These are phyloP conservation scores for Sordaria brevicollis DNA, from an alignment of 495 filamentous ascomycete genomes.

Conservation along the genomic window DNA sequence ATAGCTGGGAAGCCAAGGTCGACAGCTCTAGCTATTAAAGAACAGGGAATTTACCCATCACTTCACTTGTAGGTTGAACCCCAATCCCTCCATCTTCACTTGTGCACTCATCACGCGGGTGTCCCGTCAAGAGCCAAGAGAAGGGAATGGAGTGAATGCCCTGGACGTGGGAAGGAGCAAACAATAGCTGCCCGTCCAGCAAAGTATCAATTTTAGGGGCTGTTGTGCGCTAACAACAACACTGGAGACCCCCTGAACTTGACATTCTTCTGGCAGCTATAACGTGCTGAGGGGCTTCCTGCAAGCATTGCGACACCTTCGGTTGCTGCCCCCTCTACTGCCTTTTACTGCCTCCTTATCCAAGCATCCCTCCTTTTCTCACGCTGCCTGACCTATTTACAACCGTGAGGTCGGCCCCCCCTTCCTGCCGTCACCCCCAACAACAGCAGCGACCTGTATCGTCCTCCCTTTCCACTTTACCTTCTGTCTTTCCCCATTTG, in stretches of 20 bases:
- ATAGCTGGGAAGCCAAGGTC: not conserved
- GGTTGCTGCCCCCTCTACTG: not conserved
- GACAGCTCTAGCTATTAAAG: not conserved
- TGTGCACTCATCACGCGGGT: not conserved
- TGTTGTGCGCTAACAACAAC: not conserved
- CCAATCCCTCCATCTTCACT: not conserved
- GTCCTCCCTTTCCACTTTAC: conserved; percentile 2
- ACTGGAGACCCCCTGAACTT: not conserved
- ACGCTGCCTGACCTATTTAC: not conserved
- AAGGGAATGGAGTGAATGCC: too few species aligned
- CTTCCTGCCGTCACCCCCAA: conserved; percentile 16
- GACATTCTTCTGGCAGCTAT: not conserved
- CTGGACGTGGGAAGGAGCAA: not conserved
- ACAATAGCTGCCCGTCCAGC: not conserved
- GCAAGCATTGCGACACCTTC: not conserved
- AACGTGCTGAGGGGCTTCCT: not conserved
- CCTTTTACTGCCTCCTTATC: not conserved
- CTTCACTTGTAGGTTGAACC: not conserved
- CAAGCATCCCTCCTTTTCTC: not conserved
- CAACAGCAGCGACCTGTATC: conserved; percentile 3
- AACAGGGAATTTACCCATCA: not conserved
- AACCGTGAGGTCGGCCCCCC: conserved; percentile 10
- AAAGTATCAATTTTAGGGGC: not conserved
- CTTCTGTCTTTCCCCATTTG: conserved; percentile 4
- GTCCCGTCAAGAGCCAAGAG: not conserved